Evolutionary conservation across 2,329 filamentous ascomycete species (phyloP), one percentile per base, ranked within the genome.

Genomic region (Sarocladium strictum): DNA sequence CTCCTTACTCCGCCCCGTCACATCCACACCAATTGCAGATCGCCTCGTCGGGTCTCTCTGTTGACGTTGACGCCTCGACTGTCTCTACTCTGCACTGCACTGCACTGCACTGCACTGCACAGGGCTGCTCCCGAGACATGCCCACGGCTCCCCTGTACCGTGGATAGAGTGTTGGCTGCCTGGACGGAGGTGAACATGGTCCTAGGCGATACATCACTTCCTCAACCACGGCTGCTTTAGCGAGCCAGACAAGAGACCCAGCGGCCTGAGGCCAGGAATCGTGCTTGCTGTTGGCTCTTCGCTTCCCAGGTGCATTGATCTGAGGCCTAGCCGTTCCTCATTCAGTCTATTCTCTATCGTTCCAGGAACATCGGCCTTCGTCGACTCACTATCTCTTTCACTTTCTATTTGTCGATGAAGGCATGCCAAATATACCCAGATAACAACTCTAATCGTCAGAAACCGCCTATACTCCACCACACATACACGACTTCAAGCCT

Each of bases 81-180:
- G 35, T 49, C 14, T 19, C 47, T 35, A 7, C 47, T 27, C 23
- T 23, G n/a, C n/a, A n/a, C n/a, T n/a, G n/a, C 26, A 29, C 43
- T 15, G 10, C 21, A 10, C 7, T 32, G 9, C 12, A 5, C 24
- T 32, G 23, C 32, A 5, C 47, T 35, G 27, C 40, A 27, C 50
- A 53, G 32, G 47, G 50, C 35, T 24, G 11, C n/a, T 53, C 50
- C 50, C 50, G 50, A 53, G 50, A 53, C 50, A 53, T 33, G 50
- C 50, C 19, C 50, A 27, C 10, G 50, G 50, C 40, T 24, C 50
- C 50, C 38, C 50, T 53, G 32, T 53, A 4, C 29, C 32, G 32
- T 29, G n/a, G 12, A 53, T 33, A 17, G 40, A n/a, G 50, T 40
- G 50, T 53, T 38, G 50, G 35, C 40, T 35, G 47, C 27, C 27